Base-by-base conservation (phyloP, 75 land plant genomes). In the Selaginella moellendorffii region DNA sequence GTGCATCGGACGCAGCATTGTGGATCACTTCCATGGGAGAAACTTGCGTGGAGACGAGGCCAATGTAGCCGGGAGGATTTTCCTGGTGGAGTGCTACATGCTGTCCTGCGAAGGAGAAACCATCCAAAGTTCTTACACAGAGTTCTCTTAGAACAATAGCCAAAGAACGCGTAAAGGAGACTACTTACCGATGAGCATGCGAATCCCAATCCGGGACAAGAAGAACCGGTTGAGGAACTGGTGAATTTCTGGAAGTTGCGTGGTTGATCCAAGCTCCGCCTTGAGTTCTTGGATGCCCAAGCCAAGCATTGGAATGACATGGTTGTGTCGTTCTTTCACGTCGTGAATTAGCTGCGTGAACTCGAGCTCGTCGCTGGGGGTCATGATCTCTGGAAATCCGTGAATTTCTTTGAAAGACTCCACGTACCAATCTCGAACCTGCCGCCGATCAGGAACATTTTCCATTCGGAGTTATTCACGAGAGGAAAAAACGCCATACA, bases 21-120 rank as follows among this genome's bases (percentile, higher is more conserved):
- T 21, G 59, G 19, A n/a, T 19, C 9, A 56, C 24, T 25, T 56
- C 59, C 5, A 56, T 19, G 8, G 59, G 59, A 21, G 59, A 56
- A 9, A 56, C 25, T 21, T 19, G 59, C n/a, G 59, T 56, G 2
- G 59, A 56, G 5, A 56, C n/a, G n/a, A 56, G 59, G 8, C 59
- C 59, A 9, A 56, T 56, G 19, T 56, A 56, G 59, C 21, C 59
- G 5, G 59, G 59, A 9, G 59, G 59, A 19, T 56, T 19, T 56
- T 56, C 24, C n/a, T 25, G 51, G n/a, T 56, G 59, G 2, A 56
- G 19, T 9, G 59, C 59, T 21, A 56, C 59, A 56, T 56, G 59
- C 59, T 56, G 59, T 2, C 59, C 59, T 56, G 46, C 14, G 14
- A 36, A 36, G 5, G 5, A 36, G 5, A n/a, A n/a, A n/a, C n/a